Conservation (phyloP, 805 yeast species). For the Debaryomyces castellii region DNA sequence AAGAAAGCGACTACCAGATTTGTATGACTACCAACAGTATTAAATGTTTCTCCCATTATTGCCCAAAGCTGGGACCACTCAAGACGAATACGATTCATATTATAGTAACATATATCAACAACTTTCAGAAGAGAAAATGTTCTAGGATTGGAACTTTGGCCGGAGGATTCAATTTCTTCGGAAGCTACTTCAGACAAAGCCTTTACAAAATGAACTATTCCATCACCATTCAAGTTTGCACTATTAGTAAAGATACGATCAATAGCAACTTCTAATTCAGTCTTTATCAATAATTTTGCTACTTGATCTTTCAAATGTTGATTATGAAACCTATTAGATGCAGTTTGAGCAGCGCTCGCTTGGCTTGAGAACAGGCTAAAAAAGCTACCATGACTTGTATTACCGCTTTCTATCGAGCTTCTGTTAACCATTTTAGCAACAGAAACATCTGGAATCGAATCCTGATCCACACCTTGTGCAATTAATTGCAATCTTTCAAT, state of each 20-base stretch:
- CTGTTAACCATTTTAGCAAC: conserved; percentile 66
- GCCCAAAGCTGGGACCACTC: conserved; percentile 98
- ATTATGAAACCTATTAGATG: conserved; percentile 68
- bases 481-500: conserved; percentile 86
- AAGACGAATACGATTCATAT: conserved; percentile 92
- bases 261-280: conserved; percentile 74
- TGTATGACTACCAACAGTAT: conserved; percentile 76
- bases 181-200: conserved; percentile 84
- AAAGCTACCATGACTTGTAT: conserved; percentile 40
- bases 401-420: conserved; percentile 52
- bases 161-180: conserved; percentile 90
- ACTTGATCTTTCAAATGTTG: conserved; percentile 63
- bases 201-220: conserved; percentile 81
- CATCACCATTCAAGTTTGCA: conserved; percentile 73
- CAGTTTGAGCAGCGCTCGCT: conserved; percentile 61
- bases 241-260: conserved; percentile 88
- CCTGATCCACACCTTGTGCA: conserved; percentile 83
- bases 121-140: conserved; percentile 91
- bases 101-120: conserved; percentile 96
- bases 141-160: conserved; percentile 78
- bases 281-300: conserved; percentile 56
- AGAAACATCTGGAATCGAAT: conserved; percentile 80
- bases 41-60: conserved; percentile 87
- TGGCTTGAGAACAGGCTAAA: conserved; percentile 55
- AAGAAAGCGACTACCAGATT: conserved; percentile 79